These are phyloP conservation scores for Conticribra weissflogii DNA, from an alignment of 108 stramenopile genomes.

Conservation along the genomic window DNA sequence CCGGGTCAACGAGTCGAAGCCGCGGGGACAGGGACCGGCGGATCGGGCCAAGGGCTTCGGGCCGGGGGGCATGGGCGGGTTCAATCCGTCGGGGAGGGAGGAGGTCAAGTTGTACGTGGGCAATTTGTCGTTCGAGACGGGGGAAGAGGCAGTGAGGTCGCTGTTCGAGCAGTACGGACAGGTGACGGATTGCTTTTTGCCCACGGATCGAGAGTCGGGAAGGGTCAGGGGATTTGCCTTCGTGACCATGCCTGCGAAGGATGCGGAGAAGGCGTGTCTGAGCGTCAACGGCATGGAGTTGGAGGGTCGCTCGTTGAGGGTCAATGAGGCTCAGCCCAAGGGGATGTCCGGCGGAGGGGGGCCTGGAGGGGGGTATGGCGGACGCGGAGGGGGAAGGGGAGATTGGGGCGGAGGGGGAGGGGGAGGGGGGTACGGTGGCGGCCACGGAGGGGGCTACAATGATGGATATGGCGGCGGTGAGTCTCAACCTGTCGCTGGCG, in stretches of 20 bases:
- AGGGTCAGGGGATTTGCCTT: conserved; percentile 70
- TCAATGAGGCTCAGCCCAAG: conserved; percentile 88
- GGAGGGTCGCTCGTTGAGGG: conserved; percentile 55
- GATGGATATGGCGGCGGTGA: conserved; percentile 12
- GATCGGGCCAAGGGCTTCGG: conserved; percentile 29
- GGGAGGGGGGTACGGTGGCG: conserved; percentile 43
- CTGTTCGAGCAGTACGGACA: conserved; percentile 61
- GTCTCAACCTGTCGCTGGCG: not conserved
- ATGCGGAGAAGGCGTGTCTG: conserved; percentile 49
- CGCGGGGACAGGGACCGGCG: conserved; percentile 50
- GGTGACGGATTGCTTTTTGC: conserved; percentile 60
- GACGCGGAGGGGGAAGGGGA: not conserved
- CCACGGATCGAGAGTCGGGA: conserved; percentile 54
- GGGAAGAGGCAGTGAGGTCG: conserved; percentile 46
- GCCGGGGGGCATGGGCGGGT: conserved; percentile 61
- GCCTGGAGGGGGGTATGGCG: conserved; percentile 13
- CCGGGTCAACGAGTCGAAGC: conserved; percentile 59
- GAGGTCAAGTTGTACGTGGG: conserved; percentile 79
- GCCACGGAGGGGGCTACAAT: conserved; percentile 28
- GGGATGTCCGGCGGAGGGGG: conserved; percentile 41
- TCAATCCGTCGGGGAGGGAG: conserved; percentile 74
- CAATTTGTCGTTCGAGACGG: conserved; percentile 67
- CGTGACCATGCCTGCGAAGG: conserved; percentile 68
- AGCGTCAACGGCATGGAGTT: conserved; percentile 55
- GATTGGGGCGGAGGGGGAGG: conserved; percentile 15